Conservation (phyloP, 2,329 filamentous ascomycete genomes). For the Alternaria brassicicola region DNA sequence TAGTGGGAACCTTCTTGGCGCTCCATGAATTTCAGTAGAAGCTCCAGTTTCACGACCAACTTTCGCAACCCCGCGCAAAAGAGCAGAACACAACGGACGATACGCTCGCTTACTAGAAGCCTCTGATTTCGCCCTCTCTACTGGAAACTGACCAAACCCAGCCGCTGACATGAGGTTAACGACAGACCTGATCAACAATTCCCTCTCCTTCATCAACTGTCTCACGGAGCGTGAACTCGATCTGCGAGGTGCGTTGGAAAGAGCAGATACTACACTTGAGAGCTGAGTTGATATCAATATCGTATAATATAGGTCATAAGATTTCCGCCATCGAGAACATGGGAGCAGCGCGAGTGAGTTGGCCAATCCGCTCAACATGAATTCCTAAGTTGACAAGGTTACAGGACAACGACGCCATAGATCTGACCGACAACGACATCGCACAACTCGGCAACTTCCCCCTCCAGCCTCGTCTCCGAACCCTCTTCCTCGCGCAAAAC, state of each 20-base stretch:
- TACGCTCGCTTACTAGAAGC: neutral
- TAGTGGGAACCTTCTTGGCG: slow-evolving; percentile 14
- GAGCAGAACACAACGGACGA: neutral
- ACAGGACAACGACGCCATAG: slow-evolving; percentile 93
- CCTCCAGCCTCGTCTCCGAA: slow-evolving; percentile 83
- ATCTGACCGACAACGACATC: slow-evolving; percentile 98
- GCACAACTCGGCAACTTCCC: slow-evolving; percentile 89
- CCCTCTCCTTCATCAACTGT: slow-evolving; percentile 97
- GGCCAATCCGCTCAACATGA: neutral
- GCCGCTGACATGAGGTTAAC: slow-evolving; percentile 82
- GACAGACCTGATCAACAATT: slow-evolving; percentile 89
- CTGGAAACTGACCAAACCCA: neutral
- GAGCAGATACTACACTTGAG: slow-evolving; percentile 94
- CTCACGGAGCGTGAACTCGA: slow-evolving; percentile 98
- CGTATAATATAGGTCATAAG: slow-evolving; percentile 80
- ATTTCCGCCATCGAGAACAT: slow-evolving; percentile 98
- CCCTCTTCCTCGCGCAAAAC: slow-evolving; percentile 88
- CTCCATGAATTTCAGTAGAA: slow-evolving; percentile 12
- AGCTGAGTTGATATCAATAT: slow-evolving; percentile 84
- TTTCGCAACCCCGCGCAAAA: slow-evolving; percentile 3
- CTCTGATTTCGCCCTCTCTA: neutral
- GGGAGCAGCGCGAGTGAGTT: slow-evolving; percentile 85
- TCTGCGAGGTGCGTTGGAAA: slow-evolving; percentile 98
- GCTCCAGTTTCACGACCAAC: slow-evolving; percentile 10
- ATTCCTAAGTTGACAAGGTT: neutral